A percentile compares a stretch with the other conserved stretches of the same genome.
Evolutionary conservation across 768 basidiomycete species (phyloP).

Genomic region (Brasilioporus rufonigricans): DNA sequence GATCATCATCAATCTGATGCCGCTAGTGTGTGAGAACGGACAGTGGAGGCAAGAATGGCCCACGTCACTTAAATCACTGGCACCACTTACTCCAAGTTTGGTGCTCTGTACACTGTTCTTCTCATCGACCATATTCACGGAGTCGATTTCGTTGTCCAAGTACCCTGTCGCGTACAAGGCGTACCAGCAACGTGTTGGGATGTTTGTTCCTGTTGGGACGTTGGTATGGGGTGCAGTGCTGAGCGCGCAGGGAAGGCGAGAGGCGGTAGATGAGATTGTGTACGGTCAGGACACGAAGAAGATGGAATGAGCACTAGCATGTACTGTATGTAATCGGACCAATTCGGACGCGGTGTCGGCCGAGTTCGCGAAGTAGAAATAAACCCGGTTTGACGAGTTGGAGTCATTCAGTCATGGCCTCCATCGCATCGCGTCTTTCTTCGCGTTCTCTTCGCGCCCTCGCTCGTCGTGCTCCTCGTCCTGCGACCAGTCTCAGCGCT

Average conservation of each 20-base stretch:
- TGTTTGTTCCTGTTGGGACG: constrained; percentile 62
- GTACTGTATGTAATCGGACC: constrained; percentile 5
- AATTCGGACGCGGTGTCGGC: constrained; percentile 16
- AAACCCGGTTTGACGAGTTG: background rate
- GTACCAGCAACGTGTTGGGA: constrained; percentile 76
- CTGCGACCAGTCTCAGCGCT: constrained; percentile 32
- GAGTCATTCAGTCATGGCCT: constrained; percentile 46
- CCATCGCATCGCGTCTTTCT: constrained; percentile 59
- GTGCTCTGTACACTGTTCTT: constrained; percentile 70
- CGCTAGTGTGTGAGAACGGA: constrained; percentile 47
- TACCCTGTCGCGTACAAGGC: constrained; percentile 67
- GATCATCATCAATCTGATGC: constrained; percentile 70
- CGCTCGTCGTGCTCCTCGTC: constrained; percentile 63
- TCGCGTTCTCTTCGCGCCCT: constrained; percentile 61
- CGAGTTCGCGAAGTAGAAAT: constrained; percentile 13
- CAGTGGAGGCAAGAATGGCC: constrained; percentile 23
- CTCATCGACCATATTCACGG: constrained; percentile 76
- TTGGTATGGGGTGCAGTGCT: constrained; percentile 43
- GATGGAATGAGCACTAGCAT: constrained; percentile 19
- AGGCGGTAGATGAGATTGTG: constrained; percentile 39
- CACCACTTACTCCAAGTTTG: constrained; percentile 52
- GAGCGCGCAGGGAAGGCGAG: constrained; percentile 36
- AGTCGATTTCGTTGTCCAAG: constrained; percentile 73
- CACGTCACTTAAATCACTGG: constrained; percentile 28
- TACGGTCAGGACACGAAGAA: constrained; percentile 38